These are phyloP conservation scores for Paspalum vaginatum DNA, from an alignment of 176 grass and related monocot genomes.

Conservation along the genomic window DNA sequence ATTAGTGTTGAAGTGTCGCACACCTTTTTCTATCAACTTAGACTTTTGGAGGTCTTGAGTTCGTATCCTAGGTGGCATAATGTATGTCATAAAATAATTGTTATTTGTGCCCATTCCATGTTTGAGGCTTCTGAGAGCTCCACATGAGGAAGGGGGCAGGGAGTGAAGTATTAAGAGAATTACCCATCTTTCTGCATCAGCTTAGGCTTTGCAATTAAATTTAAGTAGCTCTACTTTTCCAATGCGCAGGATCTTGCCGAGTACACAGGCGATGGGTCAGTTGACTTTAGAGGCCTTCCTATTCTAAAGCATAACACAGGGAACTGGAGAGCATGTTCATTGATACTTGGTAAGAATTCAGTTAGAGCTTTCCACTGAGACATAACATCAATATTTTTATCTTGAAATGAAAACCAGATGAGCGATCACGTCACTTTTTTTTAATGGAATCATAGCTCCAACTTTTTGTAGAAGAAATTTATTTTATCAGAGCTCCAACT, in stretches of 20 bases:
- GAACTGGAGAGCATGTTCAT: slow-evolving; percentile 92
- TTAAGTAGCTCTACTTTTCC: slow-evolving; percentile 15
- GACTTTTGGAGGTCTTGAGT: too few relatives aligned
- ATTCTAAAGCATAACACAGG: slow-evolving; percentile 75
- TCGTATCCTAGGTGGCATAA: too few relatives aligned
- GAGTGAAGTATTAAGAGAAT: too few relatives aligned
- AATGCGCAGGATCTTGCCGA: slow-evolving; percentile 47
- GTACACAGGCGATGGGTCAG: slow-evolving; percentile 81
- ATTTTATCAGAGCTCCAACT: background rate
- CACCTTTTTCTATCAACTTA: too few relatives aligned
- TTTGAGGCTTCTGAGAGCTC: too few relatives aligned
- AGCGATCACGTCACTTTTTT: background rate
- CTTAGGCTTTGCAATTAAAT: slow-evolving; percentile 3
- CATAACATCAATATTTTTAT: background rate
- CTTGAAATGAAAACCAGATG: slow-evolving; percentile 10
- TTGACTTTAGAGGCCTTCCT: slow-evolving; percentile 69
- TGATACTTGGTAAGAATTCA: slow-evolving; percentile 76
- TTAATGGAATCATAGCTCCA: background rate
- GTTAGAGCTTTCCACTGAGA: background rate
- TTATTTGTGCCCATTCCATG: too few relatives aligned
- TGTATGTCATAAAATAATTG: too few relatives aligned
- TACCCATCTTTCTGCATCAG: too few relatives aligned
- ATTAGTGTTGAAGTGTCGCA: background rate
- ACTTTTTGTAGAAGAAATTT: background rate
- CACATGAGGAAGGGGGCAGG: too few relatives aligned